phyloP scores from a whole-genome alignment of 2,329 filamentous ascomycete species.

The Claviceps capensis region DNA sequence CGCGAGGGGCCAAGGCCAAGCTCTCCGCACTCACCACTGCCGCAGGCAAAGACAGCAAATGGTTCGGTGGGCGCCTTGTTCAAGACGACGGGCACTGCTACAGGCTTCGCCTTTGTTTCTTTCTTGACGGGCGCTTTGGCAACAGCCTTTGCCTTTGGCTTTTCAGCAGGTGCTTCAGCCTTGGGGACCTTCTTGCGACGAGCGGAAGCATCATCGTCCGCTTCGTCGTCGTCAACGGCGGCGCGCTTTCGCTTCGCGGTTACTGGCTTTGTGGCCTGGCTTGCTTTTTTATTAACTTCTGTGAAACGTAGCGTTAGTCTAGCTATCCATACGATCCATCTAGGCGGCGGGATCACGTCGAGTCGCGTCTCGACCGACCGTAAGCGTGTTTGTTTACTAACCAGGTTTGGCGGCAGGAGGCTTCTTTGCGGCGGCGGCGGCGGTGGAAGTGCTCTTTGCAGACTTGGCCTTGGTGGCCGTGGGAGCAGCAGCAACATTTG shows the following conservation, averaged over 20 bases:
- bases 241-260: conserved; percentile 6
- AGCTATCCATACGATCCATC: neutral
- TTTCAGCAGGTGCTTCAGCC: conserved; percentile 1
- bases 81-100: conserved; percentile 19
- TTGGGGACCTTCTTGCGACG: conserved; percentile 5
- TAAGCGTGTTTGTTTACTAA: conserved; percentile 2
- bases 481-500: neutral
- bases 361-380: neutral
- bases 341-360: neutral
- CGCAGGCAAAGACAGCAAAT: conserved; percentile 68
- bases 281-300: conserved; percentile 1
- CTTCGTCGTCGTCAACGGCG: conserved; percentile 2
- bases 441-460: neutral
- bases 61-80: conserved; percentile 37
- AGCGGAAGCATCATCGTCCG: neutral
- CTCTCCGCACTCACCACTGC: conserved; percentile 68
- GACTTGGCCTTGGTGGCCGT: conserved; percentile 3
- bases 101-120: conserved; percentile 10
- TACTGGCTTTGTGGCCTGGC: neutral
- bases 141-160: conserved; percentile 1
- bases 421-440: neutral
- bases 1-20: conserved; percentile 60
- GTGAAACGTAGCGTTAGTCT: conserved; percentile 1
- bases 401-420: conserved; percentile 4
- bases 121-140: conserved; percentile 1